Percentiles rank a stretch among this genome's conserved stretches.
Conservation (phyloP, 768 basidiomycete genomes). For the Tricholoma hemisulphureum region DNA sequence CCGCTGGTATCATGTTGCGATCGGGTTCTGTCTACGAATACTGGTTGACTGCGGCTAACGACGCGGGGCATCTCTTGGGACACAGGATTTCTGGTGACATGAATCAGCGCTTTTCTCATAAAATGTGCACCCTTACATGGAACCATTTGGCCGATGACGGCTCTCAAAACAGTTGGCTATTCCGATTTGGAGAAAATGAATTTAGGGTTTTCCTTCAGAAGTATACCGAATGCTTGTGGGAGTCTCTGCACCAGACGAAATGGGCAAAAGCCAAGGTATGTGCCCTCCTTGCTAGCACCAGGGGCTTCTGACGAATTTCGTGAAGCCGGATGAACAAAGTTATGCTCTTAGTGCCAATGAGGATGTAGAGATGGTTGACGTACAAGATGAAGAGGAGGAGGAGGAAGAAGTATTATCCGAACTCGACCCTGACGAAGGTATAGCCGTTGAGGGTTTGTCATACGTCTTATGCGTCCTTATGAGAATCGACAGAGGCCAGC, state of each 20-base stretch:
- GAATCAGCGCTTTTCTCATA: constrained; percentile 67
- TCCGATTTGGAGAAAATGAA: constrained; percentile 62
- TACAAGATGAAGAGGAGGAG: constrained; percentile 70
- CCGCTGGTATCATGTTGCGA: constrained; percentile 51
- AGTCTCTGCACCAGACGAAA: constrained; percentile 65
- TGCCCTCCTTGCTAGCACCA: neutral
- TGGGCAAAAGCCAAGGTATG: constrained; percentile 82
- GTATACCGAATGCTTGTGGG: constrained; percentile 78
- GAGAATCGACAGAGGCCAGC: constrained; percentile 36
- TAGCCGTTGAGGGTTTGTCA: constrained; percentile 4
- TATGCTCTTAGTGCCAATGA: constrained; percentile 81
- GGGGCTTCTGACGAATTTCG: neutral
- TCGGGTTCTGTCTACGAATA: constrained; percentile 49
- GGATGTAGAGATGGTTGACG: constrained; percentile 87
- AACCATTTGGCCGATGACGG: constrained; percentile 62
- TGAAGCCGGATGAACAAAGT: constrained; percentile 76
- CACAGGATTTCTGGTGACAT: constrained; percentile 66
- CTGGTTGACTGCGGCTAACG: constrained; percentile 56
- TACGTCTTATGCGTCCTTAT: neutral
- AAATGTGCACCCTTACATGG: constrained; percentile 81
- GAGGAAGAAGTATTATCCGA: constrained; percentile 75
- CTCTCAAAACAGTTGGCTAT: constrained; percentile 74
- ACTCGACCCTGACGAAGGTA: constrained; percentile 65
- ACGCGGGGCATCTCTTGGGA: constrained; percentile 49
- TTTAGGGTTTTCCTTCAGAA: constrained; percentile 59